These are phyloP conservation scores for Coemansia sp. DNA, from an alignment of 192 early-diverging fungal species.

Conservation along the genomic window DNA sequence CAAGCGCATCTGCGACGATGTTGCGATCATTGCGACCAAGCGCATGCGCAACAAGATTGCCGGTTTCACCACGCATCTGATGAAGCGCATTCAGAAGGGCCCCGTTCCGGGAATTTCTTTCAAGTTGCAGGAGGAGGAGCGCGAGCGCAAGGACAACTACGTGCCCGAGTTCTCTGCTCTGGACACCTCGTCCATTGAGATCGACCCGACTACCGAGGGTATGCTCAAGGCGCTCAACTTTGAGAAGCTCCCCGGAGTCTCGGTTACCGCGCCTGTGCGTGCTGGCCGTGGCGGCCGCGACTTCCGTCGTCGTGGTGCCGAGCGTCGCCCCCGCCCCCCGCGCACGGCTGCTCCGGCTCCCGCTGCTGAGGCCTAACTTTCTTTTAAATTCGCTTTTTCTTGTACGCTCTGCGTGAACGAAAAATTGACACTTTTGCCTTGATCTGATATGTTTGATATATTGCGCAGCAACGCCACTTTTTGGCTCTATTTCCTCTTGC, in stretches of 20 bases:
- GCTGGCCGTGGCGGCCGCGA: constrained; percentile 47
- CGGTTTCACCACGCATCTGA: constrained; percentile 99
- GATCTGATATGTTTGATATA: neutral
- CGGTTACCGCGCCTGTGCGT: constrained; percentile 58
- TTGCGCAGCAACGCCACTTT: constrained; percentile 18
- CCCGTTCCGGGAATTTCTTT: constrained; percentile 99
- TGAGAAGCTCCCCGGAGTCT: constrained; percentile 85
- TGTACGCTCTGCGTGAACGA: constrained; percentile 9
- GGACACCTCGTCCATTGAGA: constrained; percentile 84
- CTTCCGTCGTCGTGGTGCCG: constrained; percentile 42
- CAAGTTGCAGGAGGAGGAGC: constrained; percentile 99
- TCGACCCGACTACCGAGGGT: constrained; percentile 93
- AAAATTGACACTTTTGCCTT: constrained; percentile 6
- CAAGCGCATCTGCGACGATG: constrained; percentile 98
- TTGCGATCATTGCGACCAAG: constrained; percentile 97
- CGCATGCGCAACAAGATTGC: constrained; percentile 99
- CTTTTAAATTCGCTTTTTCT: constrained; percentile 1
- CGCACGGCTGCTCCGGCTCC: constrained; percentile 43
- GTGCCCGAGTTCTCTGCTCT: constrained; percentile 98
- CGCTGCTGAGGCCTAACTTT: constrained; percentile 41
- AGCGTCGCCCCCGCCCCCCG: constrained; percentile 37
- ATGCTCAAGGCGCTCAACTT: constrained; percentile 97
- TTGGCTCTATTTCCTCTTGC: neutral
- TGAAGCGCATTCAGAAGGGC: constrained; percentile 98
- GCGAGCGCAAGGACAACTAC: constrained; percentile 99